These are phyloP conservation scores for Backusella mclennaniae DNA, from an alignment of 192 early-diverging fungal species.

Conservation along the genomic window DNA sequence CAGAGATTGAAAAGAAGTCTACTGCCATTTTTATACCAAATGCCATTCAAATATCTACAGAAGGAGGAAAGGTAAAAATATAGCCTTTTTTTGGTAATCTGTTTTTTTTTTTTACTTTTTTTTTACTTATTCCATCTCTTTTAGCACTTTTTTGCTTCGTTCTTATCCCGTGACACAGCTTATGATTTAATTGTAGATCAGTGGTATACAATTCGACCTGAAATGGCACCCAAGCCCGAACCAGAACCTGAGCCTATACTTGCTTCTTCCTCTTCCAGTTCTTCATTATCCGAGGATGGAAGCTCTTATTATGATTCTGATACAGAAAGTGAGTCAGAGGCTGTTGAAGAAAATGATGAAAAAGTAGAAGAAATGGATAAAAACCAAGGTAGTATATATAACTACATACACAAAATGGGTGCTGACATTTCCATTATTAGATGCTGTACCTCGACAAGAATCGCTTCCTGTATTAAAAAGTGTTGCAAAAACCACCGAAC, in stretches of 20 bases:
- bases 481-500: background rate
- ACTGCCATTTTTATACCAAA: constrained; percentile 88
- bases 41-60: constrained; percentile 81
- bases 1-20: constrained; percentile 81
- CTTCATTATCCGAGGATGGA: background rate
- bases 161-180: constrained; percentile 79
- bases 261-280: background rate
- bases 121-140: background rate
- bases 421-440: background rate
- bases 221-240: background rate
- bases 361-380: background rate
- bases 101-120: no score
- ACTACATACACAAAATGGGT: background rate
- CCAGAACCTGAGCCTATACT: background rate
- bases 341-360: background rate
- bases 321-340: background rate
- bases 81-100: background rate
- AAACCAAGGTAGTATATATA: background rate
- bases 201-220: constrained; percentile 44
- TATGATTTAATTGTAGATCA: constrained; percentile 70
- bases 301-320: constrained; percentile 16
- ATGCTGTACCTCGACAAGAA: background rate
- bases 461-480: background rate
- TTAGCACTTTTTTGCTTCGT: constrained; percentile 83
- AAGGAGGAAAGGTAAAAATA: constrained; percentile 52